Evolutionary conservation across 257 asterid genomes (phyloP).

Genomic region (Solanum tacnaense): DNA sequence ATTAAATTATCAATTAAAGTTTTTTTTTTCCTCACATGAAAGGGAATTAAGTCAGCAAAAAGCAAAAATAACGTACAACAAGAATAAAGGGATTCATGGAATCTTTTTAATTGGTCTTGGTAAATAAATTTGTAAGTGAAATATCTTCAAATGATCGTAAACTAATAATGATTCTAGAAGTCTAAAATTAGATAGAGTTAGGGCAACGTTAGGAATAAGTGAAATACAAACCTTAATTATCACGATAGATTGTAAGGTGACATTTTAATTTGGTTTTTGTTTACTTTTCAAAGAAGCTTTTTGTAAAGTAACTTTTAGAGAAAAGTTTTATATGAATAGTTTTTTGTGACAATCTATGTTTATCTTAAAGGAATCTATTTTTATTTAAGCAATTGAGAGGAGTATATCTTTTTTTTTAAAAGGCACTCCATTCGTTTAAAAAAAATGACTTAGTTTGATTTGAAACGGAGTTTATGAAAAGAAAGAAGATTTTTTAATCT

Average conservation of each 20-base stretch:
- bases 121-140: neutral
- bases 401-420: too few relatives aligned
- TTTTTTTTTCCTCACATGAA: neutral
- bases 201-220: neutral
- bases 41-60: neutral
- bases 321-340: neutral
- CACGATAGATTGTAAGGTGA: neutral
- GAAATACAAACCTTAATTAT: neutral
- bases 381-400: neutral
- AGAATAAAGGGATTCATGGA: neutral
- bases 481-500: too few relatives aligned
- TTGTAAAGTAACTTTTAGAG: neutral
- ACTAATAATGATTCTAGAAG: neutral
- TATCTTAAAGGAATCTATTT: neutral
- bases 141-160: neutral
- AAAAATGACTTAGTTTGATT: too few relatives aligned
- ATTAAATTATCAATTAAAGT: neutral
- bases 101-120: neutral
- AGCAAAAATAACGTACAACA: neutral
- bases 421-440: too few relatives aligned
- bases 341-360: neutral
- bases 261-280: neutral
- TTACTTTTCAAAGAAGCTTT: neutral
- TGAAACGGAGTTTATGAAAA: too few relatives aligned
- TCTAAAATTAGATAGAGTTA: neutral